phyloP scores from a whole-genome alignment of 1,284 basidiomycete species.

The Cryptococcus sp. region DNA sequence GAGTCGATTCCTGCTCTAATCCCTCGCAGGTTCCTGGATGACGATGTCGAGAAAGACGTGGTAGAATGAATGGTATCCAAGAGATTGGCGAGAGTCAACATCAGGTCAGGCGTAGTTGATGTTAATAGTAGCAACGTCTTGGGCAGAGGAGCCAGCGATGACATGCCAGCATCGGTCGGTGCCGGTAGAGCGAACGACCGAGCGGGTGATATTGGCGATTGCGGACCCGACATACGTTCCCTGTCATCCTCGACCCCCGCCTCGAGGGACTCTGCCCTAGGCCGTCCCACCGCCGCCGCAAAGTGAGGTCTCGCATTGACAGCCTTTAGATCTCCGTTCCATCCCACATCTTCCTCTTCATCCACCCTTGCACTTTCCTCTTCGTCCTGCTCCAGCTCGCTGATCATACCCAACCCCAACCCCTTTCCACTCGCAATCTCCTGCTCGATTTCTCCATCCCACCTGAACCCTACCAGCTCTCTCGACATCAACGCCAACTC shows the following conservation, averaged over 20 bases:
- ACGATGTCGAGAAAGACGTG: conserved; percentile 8
- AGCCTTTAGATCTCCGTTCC: not conserved
- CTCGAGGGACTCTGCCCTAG: no score
- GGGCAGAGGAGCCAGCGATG: no score
- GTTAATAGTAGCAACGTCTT: no score
- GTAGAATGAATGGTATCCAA: conserved; percentile 11
- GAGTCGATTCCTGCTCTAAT: conserved; percentile 10
- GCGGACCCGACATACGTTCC: no score
- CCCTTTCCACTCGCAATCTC: not conserved
- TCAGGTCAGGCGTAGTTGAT: not conserved
- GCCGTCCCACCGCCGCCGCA: no score
- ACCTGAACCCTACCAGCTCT: not conserved
- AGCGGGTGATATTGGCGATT: no score
- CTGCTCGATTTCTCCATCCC: not conserved
- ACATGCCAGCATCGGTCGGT: no score
- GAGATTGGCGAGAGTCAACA: not conserved
- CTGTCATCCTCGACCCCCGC: no score
- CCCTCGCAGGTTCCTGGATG: conserved; percentile 10
- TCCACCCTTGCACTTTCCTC: not conserved
- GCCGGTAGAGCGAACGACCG: no score
- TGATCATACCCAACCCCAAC: not conserved
- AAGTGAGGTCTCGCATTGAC: no score
- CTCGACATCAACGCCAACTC: conserved; percentile 1
- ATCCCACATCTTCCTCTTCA: not conserved
- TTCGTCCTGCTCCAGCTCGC: not conserved